Percentiles rank a stretch among this genome's conserved stretches.
Conservation (phyloP, 2,329 filamentous ascomycete genomes). For the Colletotrichum plurivorum region DNA sequence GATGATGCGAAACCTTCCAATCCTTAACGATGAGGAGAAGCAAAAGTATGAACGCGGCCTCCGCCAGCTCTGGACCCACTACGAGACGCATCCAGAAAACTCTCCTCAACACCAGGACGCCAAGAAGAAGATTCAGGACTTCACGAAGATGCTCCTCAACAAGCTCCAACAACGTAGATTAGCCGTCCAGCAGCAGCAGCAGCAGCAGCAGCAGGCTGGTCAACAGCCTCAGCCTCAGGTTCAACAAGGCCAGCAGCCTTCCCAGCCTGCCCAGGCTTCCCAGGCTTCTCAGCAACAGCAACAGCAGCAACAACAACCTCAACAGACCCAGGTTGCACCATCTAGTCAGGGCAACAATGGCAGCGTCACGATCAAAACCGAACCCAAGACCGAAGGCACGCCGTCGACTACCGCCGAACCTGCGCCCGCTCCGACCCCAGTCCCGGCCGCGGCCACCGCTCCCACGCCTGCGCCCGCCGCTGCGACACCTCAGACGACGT, state of each 20-base stretch:
- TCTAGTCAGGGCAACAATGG: slow-evolving; percentile 18
- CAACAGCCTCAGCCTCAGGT: slow-evolving; percentile 18
- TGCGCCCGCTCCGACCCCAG: slow-evolving; percentile 24
- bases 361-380: slow-evolving; percentile 33
- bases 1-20: slow-evolving; percentile 64
- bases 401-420: slow-evolving; percentile 32
- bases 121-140: slow-evolving; percentile 71
- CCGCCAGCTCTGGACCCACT: slow-evolving; percentile 66
- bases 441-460: slow-evolving; percentile 17
- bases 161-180: slow-evolving; percentile 62
- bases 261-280: slow-evolving; percentile 40
- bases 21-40: slow-evolving; percentile 69
- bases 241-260: slow-evolving; percentile 21
- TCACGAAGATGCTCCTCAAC: slow-evolving; percentile 68
- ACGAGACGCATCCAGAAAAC: slow-evolving; percentile 62
- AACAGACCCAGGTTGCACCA: slow-evolving; percentile 31
- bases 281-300: slow-evolving; percentile 44
- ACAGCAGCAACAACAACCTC: slow-evolving; percentile 43
- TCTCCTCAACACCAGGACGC: slow-evolving; percentile 65
- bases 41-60: slow-evolving; percentile 72
- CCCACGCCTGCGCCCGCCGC: slow-evolving; percentile 27
- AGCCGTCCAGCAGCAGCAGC: slow-evolving; percentile 52
- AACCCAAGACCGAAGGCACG: slow-evolving; percentile 30
- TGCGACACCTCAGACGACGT: slow-evolving; percentile 44
- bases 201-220: slow-evolving; percentile 33